Evolutionary conservation across 192 early-diverging fungal genomes (phyloP), one percentile per base, ranked within the genome.

Genomic region (Diversispora epigaea): DNA sequence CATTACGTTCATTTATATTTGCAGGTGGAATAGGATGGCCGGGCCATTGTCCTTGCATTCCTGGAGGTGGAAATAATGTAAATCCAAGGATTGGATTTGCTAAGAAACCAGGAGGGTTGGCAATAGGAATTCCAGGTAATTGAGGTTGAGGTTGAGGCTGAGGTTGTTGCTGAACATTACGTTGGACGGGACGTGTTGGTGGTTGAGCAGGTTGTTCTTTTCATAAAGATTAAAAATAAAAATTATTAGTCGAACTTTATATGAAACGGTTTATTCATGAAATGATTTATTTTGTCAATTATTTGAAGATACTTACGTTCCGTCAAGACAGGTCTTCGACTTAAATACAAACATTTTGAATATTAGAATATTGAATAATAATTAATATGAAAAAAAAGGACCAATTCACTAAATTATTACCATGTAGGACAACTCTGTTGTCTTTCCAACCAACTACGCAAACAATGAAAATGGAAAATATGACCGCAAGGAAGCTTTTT

Each of bases 351-450:
- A 61, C 41, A 43, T 15, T 6, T 8, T 14, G 19, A 76, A 68
- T 58, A 57, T 73, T 78, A 57, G 58, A 1, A 50, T 54, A 22
- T 45, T 49, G 17, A 10, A 25, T 45, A 17, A 46, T 21, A 14
- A 12, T 4, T 19, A 49, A 7, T 19, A 8, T 9, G 40, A 46
- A 68, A 68, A 69, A 70, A 50, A 19, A 50, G 10, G 3, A 15
- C 60, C 61, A 9, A 50, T 9, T 45, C 68, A 32, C 25, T 32
- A 32, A 32, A 32, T 57, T 32, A 64, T 67, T 84, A 91, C 88
- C 96, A 99, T 0, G 97, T 99, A 6, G 97, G 97, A 79, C 97
- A 99, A 68, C 89, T 94, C 77, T 98, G 97, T 78, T 99, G 97
- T 69, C 96, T 78, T 79, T 99, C 97, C 10, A 99, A 82, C 97